Evolutionary conservation across 345 rosid species (phyloP).

Genomic region (Lepidium africanum): DNA sequence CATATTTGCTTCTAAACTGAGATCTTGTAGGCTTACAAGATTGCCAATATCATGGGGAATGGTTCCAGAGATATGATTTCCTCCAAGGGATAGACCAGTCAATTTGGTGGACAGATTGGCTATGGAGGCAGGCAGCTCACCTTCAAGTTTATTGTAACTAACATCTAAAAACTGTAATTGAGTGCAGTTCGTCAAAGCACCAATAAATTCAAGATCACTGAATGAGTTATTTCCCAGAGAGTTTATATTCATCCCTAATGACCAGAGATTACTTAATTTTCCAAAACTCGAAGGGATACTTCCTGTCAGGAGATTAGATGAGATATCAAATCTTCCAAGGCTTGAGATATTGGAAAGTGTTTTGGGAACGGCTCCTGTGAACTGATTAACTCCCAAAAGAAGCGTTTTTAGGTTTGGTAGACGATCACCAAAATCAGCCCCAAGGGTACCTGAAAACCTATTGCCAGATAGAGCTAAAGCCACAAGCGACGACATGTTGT

Average conservation of each 20-base stretch:
- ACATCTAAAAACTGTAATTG: slow-evolving; percentile 3
- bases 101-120: slow-evolving; percentile 20
- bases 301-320: slow-evolving; percentile 11
- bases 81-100: slow-evolving; percentile 13
- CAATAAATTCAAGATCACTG: slow-evolving; percentile 11
- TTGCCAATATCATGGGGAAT: slow-evolving; percentile 15
- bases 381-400: not conserved
- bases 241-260: not conserved
- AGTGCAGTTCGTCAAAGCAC: slow-evolving; percentile 15
- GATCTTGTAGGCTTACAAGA: slow-evolving; percentile 10
- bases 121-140: slow-evolving; percentile 20
- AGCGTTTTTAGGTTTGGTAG: slow-evolving; percentile 7
- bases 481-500: slow-evolving; percentile 19
- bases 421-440: slow-evolving; percentile 12
- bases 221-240: not conserved
- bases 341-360: slow-evolving; percentile 20
- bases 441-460: slow-evolving; percentile 15
- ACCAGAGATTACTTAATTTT: slow-evolving; percentile 1
- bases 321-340: slow-evolving; percentile 12
- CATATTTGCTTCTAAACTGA: slow-evolving; percentile 12
- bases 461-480: not conserved
- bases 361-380: slow-evolving; percentile 18
- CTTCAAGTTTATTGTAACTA: slow-evolving; percentile 16
- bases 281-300: slow-evolving; percentile 15
- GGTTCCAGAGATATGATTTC: slow-evolving; percentile 13